A percentile compares a stretch with the other conserved stretches of the same genome.
These are phyloP conservation scores for Rhynchospora pubera DNA, from an alignment of 176 grass and related monocot species.

Conservation along the genomic window DNA sequence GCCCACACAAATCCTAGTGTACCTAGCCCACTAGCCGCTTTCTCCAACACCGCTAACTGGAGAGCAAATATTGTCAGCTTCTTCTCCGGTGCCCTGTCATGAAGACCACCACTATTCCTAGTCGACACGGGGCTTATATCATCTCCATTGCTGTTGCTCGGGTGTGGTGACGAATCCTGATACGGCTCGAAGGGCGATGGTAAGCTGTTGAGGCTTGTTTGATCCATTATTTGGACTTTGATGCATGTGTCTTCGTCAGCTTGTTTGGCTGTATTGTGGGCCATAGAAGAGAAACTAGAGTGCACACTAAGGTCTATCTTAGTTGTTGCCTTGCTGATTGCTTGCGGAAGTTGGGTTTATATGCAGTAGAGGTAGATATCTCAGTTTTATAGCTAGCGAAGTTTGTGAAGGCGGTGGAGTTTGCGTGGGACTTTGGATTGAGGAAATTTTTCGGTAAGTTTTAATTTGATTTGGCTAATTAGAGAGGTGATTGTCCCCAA, in stretches of 20 bases:
- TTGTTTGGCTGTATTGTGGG: neutral
- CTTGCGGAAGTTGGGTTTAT: conserved; percentile 6
- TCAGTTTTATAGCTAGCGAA: conserved; percentile 28
- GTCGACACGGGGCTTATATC: neutral
- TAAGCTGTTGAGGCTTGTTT: neutral
- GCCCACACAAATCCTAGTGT: conserved; percentile 88
- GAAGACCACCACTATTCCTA: neutral
- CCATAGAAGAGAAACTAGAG: conserved; percentile 8
- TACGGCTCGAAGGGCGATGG: conserved; percentile 63
- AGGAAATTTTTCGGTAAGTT: conserved; percentile 8
- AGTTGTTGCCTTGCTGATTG: conserved; percentile 8
- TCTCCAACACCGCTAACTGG: conserved; percentile 57
- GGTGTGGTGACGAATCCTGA: conserved; percentile 24
- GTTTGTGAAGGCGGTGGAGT: conserved; percentile 7
- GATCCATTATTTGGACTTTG: conserved; percentile 41
- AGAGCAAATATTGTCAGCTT: conserved; percentile 68
- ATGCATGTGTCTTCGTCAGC: neutral
- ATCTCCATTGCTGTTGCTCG: conserved; percentile 7
- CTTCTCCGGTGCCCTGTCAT: conserved; percentile 40
- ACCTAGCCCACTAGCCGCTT: conserved; percentile 76
- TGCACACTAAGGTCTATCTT: neutral
- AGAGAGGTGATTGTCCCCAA: conserved; percentile 44
- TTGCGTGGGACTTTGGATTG: conserved; percentile 15
- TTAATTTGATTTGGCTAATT: conserved; percentile 20
- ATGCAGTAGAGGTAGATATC: neutral